phyloP scores from a whole-genome alignment of 2,329 filamentous ascomycete genomes.

The Arthroderma sp. region DNA sequence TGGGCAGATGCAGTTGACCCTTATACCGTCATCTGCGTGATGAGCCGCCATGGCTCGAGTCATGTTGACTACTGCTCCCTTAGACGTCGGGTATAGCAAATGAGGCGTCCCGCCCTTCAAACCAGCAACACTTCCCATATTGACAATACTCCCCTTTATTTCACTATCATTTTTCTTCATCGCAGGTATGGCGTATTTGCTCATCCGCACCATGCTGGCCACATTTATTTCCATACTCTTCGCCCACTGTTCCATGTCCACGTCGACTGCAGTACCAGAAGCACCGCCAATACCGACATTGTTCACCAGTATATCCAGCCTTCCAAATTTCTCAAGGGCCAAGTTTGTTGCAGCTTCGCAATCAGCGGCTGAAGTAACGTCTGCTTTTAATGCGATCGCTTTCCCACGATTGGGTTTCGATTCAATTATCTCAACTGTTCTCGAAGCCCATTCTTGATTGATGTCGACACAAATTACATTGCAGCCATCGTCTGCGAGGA shows the following conservation, averaged over 20 bases:
- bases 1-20: conserved; percentile 44
- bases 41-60: conserved; percentile 44
- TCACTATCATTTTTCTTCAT: conserved; percentile 43
- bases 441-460: conserved; percentile 36
- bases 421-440: conserved; percentile 42
- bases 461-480: conserved; percentile 47
- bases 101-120: conserved; percentile 41
- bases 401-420: conserved; percentile 24
- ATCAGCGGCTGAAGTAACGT: conserved; percentile 43
- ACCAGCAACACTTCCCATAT: conserved; percentile 50
- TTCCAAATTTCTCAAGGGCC: conserved; percentile 38
- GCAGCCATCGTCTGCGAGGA: conserved; percentile 47
- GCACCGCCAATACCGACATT: conserved; percentile 51
- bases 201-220: conserved; percentile 52
- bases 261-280: conserved; percentile 44
- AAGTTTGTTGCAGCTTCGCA: conserved; percentile 33
- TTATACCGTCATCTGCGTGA: conserved; percentile 37
- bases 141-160: conserved; percentile 42
- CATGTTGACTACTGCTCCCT: conserved; percentile 44
- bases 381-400: conserved; percentile 34
- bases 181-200: conserved; percentile 46
- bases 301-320: conserved; percentile 51
- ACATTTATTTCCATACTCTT: conserved; percentile 49
- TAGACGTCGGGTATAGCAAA: conserved; percentile 41
- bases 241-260: conserved; percentile 47